Percentiles rank a stretch among this genome's conserved stretches.
Conservation (phyloP, 2,329 filamentous ascomycete genomes). For the Epicoccum sorghinum region DNA sequence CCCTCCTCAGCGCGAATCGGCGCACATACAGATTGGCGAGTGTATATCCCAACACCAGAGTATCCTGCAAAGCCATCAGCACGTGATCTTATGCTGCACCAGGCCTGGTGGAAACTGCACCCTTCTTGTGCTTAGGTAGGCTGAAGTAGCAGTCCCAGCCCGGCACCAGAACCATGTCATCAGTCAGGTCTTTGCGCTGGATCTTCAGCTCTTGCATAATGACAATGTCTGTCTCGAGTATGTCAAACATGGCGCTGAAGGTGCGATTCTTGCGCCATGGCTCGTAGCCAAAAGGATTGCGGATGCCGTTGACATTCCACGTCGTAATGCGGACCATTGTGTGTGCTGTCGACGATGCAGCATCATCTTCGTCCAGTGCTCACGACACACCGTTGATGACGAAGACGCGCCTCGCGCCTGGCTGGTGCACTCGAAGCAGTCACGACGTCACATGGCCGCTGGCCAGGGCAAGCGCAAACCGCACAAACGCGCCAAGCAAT, state of each 20-base stretch:
- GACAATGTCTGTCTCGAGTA: slow-evolving; percentile 88
- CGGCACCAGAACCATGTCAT: slow-evolving; percentile 94
- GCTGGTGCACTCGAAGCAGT: slow-evolving; percentile 10
- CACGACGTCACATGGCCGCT: slow-evolving; percentile 33
- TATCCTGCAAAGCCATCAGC: slow-evolving; percentile 67
- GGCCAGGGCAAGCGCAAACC: slow-evolving; percentile 19
- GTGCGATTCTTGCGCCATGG: slow-evolving; percentile 57
- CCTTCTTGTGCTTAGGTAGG: slow-evolving; percentile 91
- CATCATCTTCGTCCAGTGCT: slow-evolving; percentile 14
- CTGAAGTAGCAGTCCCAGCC: slow-evolving; percentile 98
- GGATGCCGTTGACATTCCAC: slow-evolving; percentile 62
- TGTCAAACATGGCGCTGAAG: slow-evolving; percentile 83
- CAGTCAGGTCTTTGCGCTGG: slow-evolving; percentile 85
- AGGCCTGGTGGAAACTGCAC: slow-evolving; percentile 50
- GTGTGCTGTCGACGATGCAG: slow-evolving; percentile 16
- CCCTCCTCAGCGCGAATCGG: slow-evolving; percentile 94
- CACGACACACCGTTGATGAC: slow-evolving; percentile 4
- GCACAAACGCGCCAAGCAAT: slow-evolving; percentile 32
- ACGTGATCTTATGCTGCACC: slow-evolving; percentile 12
- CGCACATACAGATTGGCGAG: slow-evolving; percentile 80
- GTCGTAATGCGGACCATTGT: slow-evolving; percentile 77
- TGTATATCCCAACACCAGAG: slow-evolving; percentile 94
- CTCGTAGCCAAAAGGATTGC: slow-evolving; percentile 60
- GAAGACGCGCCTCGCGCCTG: slow-evolving; percentile 24
- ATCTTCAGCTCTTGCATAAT: slow-evolving; percentile 97